Conservation (phyloP, 768 basidiomycete genomes). For the Pleurotus platypus region DNA sequence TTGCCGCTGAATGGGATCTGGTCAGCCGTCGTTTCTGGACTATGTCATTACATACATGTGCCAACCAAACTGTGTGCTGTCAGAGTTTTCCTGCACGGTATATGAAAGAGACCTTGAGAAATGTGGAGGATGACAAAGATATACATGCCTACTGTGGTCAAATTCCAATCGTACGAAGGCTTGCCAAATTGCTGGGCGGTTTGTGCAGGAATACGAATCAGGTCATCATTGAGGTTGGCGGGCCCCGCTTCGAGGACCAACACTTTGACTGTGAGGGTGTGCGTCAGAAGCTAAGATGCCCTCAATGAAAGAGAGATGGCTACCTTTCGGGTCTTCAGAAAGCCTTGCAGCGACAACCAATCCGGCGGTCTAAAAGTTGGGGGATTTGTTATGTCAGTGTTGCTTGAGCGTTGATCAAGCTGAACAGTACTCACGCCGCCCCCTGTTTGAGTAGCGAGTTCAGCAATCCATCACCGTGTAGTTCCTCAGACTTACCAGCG, state of each 20-base stretch:
- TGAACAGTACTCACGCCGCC: neutral
- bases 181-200: conserved; percentile 14
- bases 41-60: conserved; percentile 5
- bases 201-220: conserved; percentile 10
- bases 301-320: too few relatives aligned
- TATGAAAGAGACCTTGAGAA: conserved; percentile 3
- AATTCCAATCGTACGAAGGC: conserved; percentile 17
- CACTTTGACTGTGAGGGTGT: neutral
- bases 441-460: too few relatives aligned
- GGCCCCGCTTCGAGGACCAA: conserved; percentile 16
- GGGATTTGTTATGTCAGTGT: too few relatives aligned
- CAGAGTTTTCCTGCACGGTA: conserved; percentile 12
- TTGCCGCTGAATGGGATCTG: conserved; percentile 10
- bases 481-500: too few relatives aligned
- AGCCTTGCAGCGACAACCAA: conserved; percentile 13
- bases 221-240: conserved; percentile 11
- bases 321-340: conserved; percentile 11
- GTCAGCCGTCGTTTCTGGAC: neutral
- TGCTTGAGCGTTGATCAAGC: neutral
- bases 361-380: too few relatives aligned
- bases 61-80: conserved; percentile 10
- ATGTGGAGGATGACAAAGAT: neutral
- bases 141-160: neutral
- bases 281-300: neutral
- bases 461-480: too few relatives aligned